Base-by-base conservation (phyloP, 2,329 filamentous ascomycete genomes). In the Graphium sp. region DNA sequence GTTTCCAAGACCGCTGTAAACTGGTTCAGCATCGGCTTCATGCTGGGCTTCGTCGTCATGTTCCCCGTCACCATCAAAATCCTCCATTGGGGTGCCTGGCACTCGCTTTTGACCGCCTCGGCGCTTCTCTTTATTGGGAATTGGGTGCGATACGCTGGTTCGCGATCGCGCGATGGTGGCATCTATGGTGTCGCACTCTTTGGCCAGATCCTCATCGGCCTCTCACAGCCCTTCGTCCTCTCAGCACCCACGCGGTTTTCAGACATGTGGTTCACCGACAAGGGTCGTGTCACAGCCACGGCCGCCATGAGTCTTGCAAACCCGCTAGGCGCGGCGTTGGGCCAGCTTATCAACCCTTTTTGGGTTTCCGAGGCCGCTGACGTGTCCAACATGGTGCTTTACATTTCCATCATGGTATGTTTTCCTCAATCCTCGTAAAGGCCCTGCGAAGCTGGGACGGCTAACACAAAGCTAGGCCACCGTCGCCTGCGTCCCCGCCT, bases 151-250 rank as follows among this genome's bases (percentile, higher is more conserved):
- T 92, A 81, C 56, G 81, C 67, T 3, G 82, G 82, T 31, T 74
- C 60, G 7, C 43, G 46, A 57, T 34, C 59, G 42, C 34, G 58
- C 55, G 24, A 53, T 50, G 40, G 68, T 15, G 79, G 78, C 28
- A 63, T 60, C 39, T 91, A 80, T 44, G 74, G 74, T 23, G 62
- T 79, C 24, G 75, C 83, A 35, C 82, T 95, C 77, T 74, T 91
- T 40, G 87, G 87, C 5, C 87, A 95, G 55, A 77, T 95, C 46
- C 49, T 98, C 34, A 83, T 80, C 29, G 89, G 87, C 1, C 62
- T 94, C 22, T 74, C 83, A 1, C 89, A 98, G 47, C 85, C 89
- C 0, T 95, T 95, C 48, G 82, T 92, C 9, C 68, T 95, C 7
- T 74, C 78, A 6, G 83, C 87, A 1, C 87, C 89, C 1, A 87